Conservation (phyloP, 495 filamentous ascomycete genomes). For the Penicillium cataractarum region DNA sequence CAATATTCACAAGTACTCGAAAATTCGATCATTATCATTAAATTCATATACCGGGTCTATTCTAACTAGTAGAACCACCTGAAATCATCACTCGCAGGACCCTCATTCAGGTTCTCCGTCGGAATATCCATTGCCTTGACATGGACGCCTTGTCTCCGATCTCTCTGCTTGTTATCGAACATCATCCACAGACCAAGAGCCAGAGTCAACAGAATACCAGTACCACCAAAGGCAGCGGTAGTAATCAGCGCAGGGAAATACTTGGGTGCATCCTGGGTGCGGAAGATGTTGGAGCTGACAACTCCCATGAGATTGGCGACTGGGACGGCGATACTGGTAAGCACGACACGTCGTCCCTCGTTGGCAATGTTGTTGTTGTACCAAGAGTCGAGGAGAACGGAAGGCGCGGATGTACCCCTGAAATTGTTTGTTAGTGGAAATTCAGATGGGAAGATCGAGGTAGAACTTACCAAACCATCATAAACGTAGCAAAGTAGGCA, state of each 20-base stretch:
- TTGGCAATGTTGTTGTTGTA: slow-evolving; percentile 84
- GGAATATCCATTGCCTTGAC: slow-evolving; percentile 67
- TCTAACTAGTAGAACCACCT: slow-evolving; percentile 64
- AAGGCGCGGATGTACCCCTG: slow-evolving; percentile 57
- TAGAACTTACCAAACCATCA: slow-evolving; percentile 67
- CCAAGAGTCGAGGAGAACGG: slow-evolving; percentile 59
- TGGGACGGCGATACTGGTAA: slow-evolving; percentile 75
- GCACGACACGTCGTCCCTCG: slow-evolving; percentile 68
- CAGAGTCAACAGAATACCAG: slow-evolving; percentile 60
- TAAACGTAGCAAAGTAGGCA: slow-evolving; percentile 78
- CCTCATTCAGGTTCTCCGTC: slow-evolving; percentile 69
- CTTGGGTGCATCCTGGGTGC: slow-evolving; percentile 68
- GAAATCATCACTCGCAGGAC: slow-evolving; percentile 65
- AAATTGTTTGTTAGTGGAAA: neutral
- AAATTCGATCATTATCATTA: neutral
- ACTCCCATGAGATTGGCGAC: slow-evolving; percentile 83
- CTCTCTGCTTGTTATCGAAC: slow-evolving; percentile 66
- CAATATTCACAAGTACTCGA: neutral
- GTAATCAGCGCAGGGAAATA: slow-evolving; percentile 76
- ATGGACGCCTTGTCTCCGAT: slow-evolving; percentile 62
- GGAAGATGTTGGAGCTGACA: slow-evolving; percentile 74
- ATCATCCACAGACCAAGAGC: slow-evolving; percentile 69
- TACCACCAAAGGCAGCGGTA: slow-evolving; percentile 71
- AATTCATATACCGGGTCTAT: neutral
- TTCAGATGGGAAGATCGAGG: neutral